phyloP scores from a whole-genome alignment of 2,329 filamentous ascomycete species.

The Colletotrichum chlorophyti region DNA sequence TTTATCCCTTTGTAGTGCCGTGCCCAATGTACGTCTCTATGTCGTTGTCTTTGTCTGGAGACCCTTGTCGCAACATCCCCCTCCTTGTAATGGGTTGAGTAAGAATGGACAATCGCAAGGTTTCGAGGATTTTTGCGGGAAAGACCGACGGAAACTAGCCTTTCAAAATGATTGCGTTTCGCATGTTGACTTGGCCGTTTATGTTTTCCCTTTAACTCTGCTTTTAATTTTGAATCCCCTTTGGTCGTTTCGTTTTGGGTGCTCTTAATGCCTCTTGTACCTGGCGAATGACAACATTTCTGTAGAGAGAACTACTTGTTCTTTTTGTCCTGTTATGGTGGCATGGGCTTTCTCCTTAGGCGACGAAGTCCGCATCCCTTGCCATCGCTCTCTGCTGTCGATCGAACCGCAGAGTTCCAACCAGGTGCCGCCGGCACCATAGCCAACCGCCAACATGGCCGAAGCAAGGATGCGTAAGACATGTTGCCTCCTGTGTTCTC shows the following conservation, averaged over 20 bases:
- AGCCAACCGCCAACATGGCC: constrained; percentile 13
- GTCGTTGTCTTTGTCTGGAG: not conserved
- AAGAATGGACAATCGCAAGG: not conserved
- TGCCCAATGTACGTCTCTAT: not conserved
- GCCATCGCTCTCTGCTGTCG: too few relatives aligned
- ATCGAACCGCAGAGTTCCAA: too few relatives aligned
- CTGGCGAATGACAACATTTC: too few relatives aligned
- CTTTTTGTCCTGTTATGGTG: too few relatives aligned
- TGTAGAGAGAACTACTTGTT: too few relatives aligned
- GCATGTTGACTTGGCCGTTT: too few relatives aligned
- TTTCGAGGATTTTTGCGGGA: not conserved
- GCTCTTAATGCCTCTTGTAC: too few relatives aligned
- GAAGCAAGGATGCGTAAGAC: constrained; percentile 21
- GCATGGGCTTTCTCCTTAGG: too few relatives aligned
- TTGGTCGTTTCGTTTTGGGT: too few relatives aligned
- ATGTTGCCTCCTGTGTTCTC: rapidly evolving
- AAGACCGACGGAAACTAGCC: not conserved
- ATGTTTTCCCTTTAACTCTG: too few relatives aligned
- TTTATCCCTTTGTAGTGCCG: not conserved
- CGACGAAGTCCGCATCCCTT: too few relatives aligned
- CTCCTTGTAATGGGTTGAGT: not conserved
- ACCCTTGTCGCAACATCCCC: not conserved
- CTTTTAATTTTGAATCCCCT: too few relatives aligned
- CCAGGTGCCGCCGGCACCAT: not conserved
- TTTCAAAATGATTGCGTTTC: constrained; percentile 12